Evolutionary conservation across 192 early-diverging fungal genomes (phyloP).

Genomic region (Entomortierella lignicola): DNA sequence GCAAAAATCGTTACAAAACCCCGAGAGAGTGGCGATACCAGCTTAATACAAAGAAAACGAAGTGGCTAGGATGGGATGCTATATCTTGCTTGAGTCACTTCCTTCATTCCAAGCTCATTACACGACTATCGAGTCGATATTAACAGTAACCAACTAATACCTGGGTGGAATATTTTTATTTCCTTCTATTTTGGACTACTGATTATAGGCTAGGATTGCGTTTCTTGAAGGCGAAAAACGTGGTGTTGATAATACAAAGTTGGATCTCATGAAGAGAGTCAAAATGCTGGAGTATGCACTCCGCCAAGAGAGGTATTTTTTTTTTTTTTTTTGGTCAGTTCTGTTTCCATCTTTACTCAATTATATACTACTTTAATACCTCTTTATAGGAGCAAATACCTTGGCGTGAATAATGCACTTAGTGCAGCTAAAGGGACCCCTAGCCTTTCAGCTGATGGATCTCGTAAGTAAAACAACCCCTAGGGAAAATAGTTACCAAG

Average conservation of each 20-base stretch:
- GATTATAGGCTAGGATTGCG: slow-evolving; percentile 75
- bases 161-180: not conserved
- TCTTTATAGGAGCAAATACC: slow-evolving; percentile 45
- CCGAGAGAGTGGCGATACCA: not conserved
- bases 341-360: too few relatives aligned
- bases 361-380: too few relatives aligned
- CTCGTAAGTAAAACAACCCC: slow-evolving; percentile 2
- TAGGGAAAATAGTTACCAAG: not conserved
- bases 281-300: slow-evolving; percentile 92
- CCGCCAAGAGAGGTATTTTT: slow-evolving; percentile 74
- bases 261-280: slow-evolving; percentile 79
- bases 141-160: too few relatives aligned
- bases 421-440: slow-evolving; percentile 10
- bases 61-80: too few relatives aligned
- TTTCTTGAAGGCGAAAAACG: slow-evolving; percentile 82
- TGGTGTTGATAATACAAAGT: slow-evolving; percentile 77
- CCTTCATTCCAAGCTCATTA: too few relatives aligned
- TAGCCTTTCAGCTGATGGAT: not conserved
- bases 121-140: too few relatives aligned
- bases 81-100: too few relatives aligned
- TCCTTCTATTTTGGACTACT: not conserved
- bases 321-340: not conserved
- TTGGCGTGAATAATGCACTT: slow-evolving; percentile 19
- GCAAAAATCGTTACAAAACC: not conserved
- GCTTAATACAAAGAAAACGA: too few relatives aligned